Percentiles rank a stretch among this genome's conserved stretches.
phyloP scores from a whole-genome alignment of 164 flowering plant species.

The Amborella trichopoda region DNA sequence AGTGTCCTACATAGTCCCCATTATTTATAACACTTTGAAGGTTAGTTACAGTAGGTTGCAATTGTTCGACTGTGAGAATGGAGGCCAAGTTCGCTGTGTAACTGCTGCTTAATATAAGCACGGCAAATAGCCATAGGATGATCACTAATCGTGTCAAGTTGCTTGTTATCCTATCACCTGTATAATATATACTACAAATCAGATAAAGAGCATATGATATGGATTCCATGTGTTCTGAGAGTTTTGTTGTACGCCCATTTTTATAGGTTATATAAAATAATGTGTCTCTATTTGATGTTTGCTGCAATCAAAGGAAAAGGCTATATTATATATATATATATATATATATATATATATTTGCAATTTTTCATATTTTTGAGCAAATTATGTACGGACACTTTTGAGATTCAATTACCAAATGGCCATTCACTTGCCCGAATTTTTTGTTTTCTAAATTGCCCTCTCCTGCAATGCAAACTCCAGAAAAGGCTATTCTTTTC shows the following conservation, averaged over 20 bases:
- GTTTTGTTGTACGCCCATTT: neutral
- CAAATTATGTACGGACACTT: too few relatives aligned
- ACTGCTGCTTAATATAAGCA: conserved; percentile 6
- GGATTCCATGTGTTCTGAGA: too few relatives aligned
- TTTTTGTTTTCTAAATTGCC: too few relatives aligned
- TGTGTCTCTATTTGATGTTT: neutral
- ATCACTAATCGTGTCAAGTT: conserved; percentile 8
- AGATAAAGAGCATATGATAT: too few relatives aligned
- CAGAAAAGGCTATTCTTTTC: too few relatives aligned
- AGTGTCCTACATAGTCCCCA: conserved; percentile 4
- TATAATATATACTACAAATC: neutral
- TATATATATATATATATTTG: too few relatives aligned
- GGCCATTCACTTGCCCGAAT: too few relatives aligned
- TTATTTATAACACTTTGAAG: neutral
- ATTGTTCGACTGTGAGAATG: conserved; percentile 2
- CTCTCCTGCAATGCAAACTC: too few relatives aligned
- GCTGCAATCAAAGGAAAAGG: too few relatives aligned
- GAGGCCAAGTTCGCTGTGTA: conserved; percentile 10
- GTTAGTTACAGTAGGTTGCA: conserved; percentile 3
- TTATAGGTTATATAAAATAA: neutral
- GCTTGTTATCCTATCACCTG: conserved; percentile 6
- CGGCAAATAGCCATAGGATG: conserved; percentile 11
- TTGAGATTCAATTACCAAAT: too few relatives aligned
- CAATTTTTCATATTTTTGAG: too few relatives aligned
- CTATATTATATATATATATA: too few relatives aligned